Evolutionary conservation across 2,329 filamentous ascomycete genomes (phyloP).

Genomic region (Tolypocladium ovalisporum): DNA sequence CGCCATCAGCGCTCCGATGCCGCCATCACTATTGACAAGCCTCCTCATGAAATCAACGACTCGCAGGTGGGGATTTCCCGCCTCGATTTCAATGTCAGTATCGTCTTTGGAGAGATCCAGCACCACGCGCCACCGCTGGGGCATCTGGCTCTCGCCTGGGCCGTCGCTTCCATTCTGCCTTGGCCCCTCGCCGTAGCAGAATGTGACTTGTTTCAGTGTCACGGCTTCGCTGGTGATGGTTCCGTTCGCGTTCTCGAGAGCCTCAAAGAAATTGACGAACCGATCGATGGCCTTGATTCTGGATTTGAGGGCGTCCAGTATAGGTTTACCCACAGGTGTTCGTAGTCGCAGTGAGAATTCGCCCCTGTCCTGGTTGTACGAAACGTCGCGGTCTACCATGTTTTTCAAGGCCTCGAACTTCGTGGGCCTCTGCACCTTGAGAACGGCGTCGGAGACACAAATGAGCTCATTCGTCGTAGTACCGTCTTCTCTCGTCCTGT

Average conservation of each 20-base stretch:
- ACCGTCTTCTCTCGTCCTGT: slow-evolving; percentile 3
- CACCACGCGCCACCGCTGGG: slow-evolving; percentile 37
- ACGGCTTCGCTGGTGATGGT: slow-evolving; percentile 47
- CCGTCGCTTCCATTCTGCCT: not conserved
- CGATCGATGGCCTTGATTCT: slow-evolving; percentile 58
- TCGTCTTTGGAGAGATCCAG: slow-evolving; percentile 44
- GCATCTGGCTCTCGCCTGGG: not conserved
- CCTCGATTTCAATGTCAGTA: slow-evolving; percentile 49
- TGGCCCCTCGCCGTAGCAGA: slow-evolving; percentile 47
- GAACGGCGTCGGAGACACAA: slow-evolving; percentile 40
- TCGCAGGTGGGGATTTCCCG: slow-evolving; percentile 56
- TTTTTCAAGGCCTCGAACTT: slow-evolving; percentile 45
- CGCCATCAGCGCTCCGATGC: slow-evolving; percentile 40
- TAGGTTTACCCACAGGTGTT: slow-evolving; percentile 45
- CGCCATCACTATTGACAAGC: slow-evolving; percentile 43
- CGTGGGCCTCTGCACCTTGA: slow-evolving; percentile 39
- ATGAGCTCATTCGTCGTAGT: slow-evolving; percentile 15
- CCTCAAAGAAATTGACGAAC: slow-evolving; percentile 58
- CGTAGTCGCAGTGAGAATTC: slow-evolving; percentile 52
- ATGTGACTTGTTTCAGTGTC: slow-evolving; percentile 51
- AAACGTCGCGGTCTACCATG: slow-evolving; percentile 49
- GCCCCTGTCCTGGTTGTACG: slow-evolving; percentile 47
- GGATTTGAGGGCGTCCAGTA: slow-evolving; percentile 46
- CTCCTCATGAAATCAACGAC: slow-evolving; percentile 47
- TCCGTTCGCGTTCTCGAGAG: slow-evolving; percentile 45